Conservation (phyloP, 1,139 yeast genomes). For the Magnusiomyces suaveolens region DNA sequence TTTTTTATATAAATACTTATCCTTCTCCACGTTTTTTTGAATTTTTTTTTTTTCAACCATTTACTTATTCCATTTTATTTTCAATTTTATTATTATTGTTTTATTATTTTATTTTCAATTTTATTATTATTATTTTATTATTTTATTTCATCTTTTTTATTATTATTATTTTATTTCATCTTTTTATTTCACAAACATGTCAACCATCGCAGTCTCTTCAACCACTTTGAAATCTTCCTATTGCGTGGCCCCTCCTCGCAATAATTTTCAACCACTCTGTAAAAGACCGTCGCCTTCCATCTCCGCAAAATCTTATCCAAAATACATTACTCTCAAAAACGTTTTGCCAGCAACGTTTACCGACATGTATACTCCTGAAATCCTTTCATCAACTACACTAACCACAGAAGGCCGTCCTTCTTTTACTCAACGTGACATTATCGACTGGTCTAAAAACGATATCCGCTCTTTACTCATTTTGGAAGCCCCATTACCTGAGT, state of each 20-base stretch:
- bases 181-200: too few species aligned
- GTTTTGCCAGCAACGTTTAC: constrained; percentile 42
- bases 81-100: too few species aligned
- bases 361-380: constrained; percentile 49
- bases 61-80: too few species aligned
- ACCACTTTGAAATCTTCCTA: constrained; percentile 7
- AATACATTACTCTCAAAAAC: constrained; percentile 24
- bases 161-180: too few species aligned
- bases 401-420: constrained; percentile 48
- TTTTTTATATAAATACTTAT: too few species aligned
- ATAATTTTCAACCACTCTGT: constrained; percentile 11
- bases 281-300: constrained; percentile 2
- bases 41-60: too few species aligned
- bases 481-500: constrained; percentile 41
- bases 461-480: constrained; percentile 51
- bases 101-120: too few species aligned
- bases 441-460: constrained; percentile 60
- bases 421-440: constrained; percentile 48
- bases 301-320: not conserved
- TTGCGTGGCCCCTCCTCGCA: constrained; percentile 9
- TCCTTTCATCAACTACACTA: constrained; percentile 31
- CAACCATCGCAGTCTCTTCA: not conserved
- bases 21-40: too few species aligned
- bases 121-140: too few species aligned
- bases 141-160: too few species aligned